phyloP scores from a whole-genome alignment of 192 early-diverging fungal species.

The Entomortierella parvispora region DNA sequence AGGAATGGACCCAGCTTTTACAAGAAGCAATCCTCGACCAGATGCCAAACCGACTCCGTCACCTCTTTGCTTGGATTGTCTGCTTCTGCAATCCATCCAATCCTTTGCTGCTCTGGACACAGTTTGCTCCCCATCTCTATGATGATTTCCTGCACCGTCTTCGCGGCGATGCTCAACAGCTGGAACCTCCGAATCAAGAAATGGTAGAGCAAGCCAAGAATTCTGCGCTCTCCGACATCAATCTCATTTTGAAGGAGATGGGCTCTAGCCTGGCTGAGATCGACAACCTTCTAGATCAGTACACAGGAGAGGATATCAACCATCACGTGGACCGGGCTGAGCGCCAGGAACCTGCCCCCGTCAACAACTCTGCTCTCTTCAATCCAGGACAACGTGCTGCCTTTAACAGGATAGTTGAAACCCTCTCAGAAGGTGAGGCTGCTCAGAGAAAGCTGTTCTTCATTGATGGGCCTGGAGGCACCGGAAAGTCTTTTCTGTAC shows the following conservation, averaged over 20 bases:
- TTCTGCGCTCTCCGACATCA: not conserved
- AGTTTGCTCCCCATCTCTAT: slow-evolving; percentile 3
- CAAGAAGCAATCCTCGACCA: not conserved
- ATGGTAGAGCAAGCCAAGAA: slow-evolving; percentile 3
- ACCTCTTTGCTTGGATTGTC: slow-evolving; percentile 25
- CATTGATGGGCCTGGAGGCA: slow-evolving; percentile 32
- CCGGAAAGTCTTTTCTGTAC: slow-evolving; percentile 32
- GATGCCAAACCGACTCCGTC: slow-evolving; percentile 2
- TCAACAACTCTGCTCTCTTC: no score
- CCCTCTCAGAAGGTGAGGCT: not conserved
- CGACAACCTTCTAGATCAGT: not conserved
- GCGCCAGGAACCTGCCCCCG: no score
- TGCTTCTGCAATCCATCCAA: slow-evolving; percentile 2
- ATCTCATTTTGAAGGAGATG: slow-evolving; percentile 8
- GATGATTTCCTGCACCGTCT: slow-evolving; percentile 9
- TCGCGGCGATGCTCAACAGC: not conserved
- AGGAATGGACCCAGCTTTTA: slow-evolving; percentile 9
- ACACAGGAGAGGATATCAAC: not conserved
- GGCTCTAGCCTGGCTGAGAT: not conserved
- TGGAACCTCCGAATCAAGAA: slow-evolving; percentile 5
- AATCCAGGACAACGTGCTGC: no score
- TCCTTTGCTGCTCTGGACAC: not conserved
- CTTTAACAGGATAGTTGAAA: no score
- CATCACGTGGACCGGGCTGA: no score
- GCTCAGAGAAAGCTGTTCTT: slow-evolving; percentile 1